Evolutionary conservation across 1,284 basidiomycete species (phyloP).

Genomic region (Ustilago tritici): DNA sequence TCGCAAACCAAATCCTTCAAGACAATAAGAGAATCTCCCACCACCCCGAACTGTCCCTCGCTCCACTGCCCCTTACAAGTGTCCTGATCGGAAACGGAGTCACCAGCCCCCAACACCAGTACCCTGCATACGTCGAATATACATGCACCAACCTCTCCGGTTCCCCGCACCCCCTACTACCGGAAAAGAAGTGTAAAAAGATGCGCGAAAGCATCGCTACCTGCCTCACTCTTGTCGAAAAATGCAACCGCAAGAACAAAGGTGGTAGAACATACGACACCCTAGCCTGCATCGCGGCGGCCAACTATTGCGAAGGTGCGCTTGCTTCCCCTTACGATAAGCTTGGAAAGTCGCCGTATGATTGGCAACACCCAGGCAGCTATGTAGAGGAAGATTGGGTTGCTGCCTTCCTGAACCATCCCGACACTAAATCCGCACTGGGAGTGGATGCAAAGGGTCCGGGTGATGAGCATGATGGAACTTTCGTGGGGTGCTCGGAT

Average conservation of each 20-base stretch:
- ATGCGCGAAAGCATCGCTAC: constrained; percentile 56
- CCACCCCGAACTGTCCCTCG: constrained; percentile 59
- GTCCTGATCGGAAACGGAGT: constrained; percentile 69
- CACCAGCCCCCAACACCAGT: constrained; percentile 64
- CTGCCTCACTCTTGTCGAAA: constrained; percentile 59
- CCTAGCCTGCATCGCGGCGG: constrained; percentile 56
- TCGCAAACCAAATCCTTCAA: constrained; percentile 60
- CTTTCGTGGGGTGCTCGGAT: constrained; percentile 67
- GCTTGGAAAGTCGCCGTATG: constrained; percentile 58
- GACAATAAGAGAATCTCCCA: constrained; percentile 60
- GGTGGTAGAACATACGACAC: constrained; percentile 49
- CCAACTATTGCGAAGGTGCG: constrained; percentile 59
- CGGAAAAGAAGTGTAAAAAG: constrained; percentile 47
- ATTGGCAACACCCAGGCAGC: constrained; percentile 60
- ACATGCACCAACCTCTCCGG: constrained; percentile 63
- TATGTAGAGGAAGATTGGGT: constrained; percentile 66
- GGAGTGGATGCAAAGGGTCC: constrained; percentile 61
- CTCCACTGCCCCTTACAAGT: constrained; percentile 58
- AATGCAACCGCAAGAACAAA: constrained; percentile 58
- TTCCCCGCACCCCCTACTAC: constrained; percentile 49
- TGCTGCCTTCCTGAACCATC: constrained; percentile 61
- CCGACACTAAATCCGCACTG: constrained; percentile 44
- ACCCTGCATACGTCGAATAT: constrained; percentile 63
- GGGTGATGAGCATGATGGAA: constrained; percentile 64
- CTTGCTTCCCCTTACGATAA: constrained; percentile 58